Evolutionary conservation across 139 green algal species (phyloP).

Genomic region (Tetradesmus lagerheimii): DNA sequence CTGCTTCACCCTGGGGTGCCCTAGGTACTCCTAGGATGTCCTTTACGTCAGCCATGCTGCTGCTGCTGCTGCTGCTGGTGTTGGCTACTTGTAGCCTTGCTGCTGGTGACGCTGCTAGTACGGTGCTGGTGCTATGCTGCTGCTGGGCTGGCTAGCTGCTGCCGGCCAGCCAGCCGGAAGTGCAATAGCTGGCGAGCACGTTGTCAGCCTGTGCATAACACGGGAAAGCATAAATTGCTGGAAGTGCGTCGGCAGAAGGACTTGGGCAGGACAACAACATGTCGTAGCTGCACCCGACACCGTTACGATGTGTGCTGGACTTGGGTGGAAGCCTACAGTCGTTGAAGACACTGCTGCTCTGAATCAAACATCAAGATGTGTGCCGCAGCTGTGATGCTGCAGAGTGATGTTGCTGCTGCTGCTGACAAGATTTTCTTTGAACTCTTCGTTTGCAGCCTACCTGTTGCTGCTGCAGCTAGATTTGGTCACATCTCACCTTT

Average conservation of each 20-base stretch:
- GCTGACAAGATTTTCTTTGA: not conserved
- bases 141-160: slow-evolving; percentile 13
- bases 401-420: not conserved
- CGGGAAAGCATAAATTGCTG: no score
- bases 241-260: no score
- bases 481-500: not conserved
- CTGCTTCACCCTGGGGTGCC: slow-evolving; percentile 16
- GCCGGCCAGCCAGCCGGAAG: not conserved
- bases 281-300: no score
- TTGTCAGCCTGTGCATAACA: no score
- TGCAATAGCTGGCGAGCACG: not conserved
- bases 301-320: no score
- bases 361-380: not conserved
- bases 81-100: not conserved
- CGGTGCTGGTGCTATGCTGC: not conserved
- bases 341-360: not conserved
- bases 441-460: not conserved
- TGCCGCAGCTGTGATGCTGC: not conserved
- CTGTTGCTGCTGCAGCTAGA: not conserved
- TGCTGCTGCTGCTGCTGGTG: not conserved
- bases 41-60: slow-evolving; percentile 88
- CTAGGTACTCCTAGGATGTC: slow-evolving; percentile 89
- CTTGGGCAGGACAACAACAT: no score
- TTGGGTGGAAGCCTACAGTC: not conserved
- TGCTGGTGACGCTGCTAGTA: not conserved